Conservation (phyloP, 768 basidiomycete genomes). For the Hericium rajendrae region DNA sequence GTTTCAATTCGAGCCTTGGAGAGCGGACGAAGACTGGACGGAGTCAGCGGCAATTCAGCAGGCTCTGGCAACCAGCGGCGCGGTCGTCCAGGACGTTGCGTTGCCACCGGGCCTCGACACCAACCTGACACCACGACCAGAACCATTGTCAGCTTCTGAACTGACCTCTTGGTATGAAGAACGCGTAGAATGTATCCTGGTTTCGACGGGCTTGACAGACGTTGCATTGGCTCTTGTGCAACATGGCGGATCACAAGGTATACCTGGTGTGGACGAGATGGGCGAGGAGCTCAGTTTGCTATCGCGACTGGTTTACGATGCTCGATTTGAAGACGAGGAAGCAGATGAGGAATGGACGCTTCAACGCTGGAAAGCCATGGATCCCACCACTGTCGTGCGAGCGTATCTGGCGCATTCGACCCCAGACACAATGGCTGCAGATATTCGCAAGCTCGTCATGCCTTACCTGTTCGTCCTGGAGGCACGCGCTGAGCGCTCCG, state of each 20-base stretch:
- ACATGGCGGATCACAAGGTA: conserved; percentile 73
- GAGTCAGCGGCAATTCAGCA: conserved; percentile 37
- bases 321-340: conserved; percentile 36
- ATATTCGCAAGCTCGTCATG: conserved; percentile 71
- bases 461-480: conserved; percentile 94
- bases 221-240: conserved; percentile 72
- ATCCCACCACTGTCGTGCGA: conserved; percentile 51
- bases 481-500: conserved; percentile 74
- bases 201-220: conserved; percentile 66
- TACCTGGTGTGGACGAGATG: conserved; percentile 70
- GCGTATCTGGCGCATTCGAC: conserved; percentile 74
- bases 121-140: conserved; percentile 6
- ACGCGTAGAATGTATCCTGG: conserved; percentile 54
- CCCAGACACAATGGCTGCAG: conserved; percentile 48
- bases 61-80: conserved; percentile 27
- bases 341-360: conserved; percentile 67
- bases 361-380: conserved; percentile 59
- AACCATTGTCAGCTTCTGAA: conserved; percentile 35
- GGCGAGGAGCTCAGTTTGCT: conserved; percentile 91
- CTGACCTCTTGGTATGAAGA: conserved; percentile 68
- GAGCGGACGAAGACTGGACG: conserved; percentile 47
- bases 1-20: conserved; percentile 32
- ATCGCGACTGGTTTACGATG: conserved; percentile 80
- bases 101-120: no score
- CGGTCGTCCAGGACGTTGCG: conserved; percentile 1